These are phyloP conservation scores for Peribolospora baueri DNA, from an alignment of 768 basidiomycete species.

Conservation along the genomic window DNA sequence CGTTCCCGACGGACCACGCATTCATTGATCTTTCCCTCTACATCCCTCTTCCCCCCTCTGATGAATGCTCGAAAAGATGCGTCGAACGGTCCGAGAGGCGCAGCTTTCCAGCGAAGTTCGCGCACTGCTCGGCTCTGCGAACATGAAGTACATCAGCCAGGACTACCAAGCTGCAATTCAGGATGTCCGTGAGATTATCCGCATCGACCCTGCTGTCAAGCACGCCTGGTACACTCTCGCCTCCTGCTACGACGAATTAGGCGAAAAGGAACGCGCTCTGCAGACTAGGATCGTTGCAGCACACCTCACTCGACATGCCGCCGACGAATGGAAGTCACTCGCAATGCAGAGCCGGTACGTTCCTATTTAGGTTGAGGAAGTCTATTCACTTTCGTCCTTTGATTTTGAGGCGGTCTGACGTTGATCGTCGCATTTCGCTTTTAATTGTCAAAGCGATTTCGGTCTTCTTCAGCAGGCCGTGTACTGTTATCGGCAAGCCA, in stretches of 20 bases:
- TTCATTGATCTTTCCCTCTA: background rate
- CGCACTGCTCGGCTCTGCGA: constrained; percentile 52
- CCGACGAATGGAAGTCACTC: constrained; percentile 67
- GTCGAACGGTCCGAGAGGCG: constrained; percentile 9
- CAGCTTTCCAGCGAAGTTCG: constrained; percentile 21
- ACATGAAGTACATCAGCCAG: constrained; percentile 56
- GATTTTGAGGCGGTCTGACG: background rate
- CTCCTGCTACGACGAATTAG: constrained; percentile 50
- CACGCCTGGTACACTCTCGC: constrained; percentile 73
- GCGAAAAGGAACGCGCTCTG: constrained; percentile 42
- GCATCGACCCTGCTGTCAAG: constrained; percentile 65
- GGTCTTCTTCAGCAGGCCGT: constrained; percentile 64
- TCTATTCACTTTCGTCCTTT: background rate
- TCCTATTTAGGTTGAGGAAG: background rate
- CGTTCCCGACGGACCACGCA: background rate
- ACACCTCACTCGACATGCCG: constrained; percentile 34
- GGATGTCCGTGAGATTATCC: constrained; percentile 72
- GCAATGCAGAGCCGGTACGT: constrained; percentile 48
- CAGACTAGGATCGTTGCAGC: constrained; percentile 74
- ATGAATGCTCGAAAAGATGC: background rate
- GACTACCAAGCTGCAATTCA: constrained; percentile 43
- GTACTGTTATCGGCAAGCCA: constrained; percentile 71
- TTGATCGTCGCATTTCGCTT: background rate
- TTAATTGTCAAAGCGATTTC: constrained; percentile 26
- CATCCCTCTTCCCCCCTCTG: background rate